Conservation (phyloP, 192 early-diverging fungal genomes). For the Backusella tuberculispora region DNA sequence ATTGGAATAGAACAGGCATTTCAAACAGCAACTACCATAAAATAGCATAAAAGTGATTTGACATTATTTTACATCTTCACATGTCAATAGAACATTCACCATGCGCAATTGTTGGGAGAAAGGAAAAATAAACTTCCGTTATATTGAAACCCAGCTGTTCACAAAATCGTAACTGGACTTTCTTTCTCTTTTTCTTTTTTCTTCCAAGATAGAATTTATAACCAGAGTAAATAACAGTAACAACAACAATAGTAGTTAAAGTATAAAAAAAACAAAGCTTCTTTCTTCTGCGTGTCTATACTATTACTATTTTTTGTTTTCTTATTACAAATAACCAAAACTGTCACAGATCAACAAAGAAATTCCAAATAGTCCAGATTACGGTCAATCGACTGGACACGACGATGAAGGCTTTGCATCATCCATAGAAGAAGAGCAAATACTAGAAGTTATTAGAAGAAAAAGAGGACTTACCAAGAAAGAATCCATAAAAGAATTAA, state of each 20-base stretch:
- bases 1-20: too few species aligned
- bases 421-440: slow-evolving; percentile 35
- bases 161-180: too few species aligned
- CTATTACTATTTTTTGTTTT: background rate
- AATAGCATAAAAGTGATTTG: too few species aligned
- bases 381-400: slow-evolving; percentile 3
- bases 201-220: too few species aligned
- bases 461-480: background rate
- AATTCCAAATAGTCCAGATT: slow-evolving; percentile 11
- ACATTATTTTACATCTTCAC: background rate
- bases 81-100: background rate
- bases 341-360: background rate
- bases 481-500: slow-evolving; percentile 14
- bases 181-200: too few species aligned
- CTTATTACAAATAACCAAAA: background rate
- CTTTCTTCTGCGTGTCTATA: too few species aligned
- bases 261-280: too few species aligned
- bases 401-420: slow-evolving; percentile 44
- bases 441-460: slow-evolving; percentile 24
- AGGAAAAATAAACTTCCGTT: background rate
- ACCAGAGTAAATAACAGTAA: too few species aligned
- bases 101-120: background rate
- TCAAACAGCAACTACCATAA: too few species aligned
- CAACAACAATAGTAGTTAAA: too few species aligned
- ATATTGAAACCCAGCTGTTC: too few species aligned